Evolutionary conservation across 805 yeast genomes (phyloP).

Genomic region (Kluyveromyces siamensis): DNA sequence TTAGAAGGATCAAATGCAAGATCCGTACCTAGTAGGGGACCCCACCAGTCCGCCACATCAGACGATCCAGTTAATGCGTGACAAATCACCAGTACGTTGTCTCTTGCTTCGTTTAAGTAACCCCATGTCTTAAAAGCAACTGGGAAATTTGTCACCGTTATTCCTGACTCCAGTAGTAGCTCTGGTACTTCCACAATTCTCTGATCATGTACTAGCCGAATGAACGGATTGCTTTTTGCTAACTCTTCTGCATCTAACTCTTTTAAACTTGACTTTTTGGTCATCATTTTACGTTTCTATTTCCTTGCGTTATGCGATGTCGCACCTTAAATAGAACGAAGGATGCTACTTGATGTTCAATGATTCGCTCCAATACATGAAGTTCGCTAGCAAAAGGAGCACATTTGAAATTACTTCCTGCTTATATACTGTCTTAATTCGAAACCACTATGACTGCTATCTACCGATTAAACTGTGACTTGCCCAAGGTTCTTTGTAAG

Average conservation of each 20-base stretch:
- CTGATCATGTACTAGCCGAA: constrained; percentile 66
- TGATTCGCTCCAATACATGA: no score
- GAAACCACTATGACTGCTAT: no score
- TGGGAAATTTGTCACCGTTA: constrained; percentile 59
- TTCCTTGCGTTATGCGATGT: neutral
- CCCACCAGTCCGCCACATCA: constrained; percentile 99
- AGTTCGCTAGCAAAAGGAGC: no score
- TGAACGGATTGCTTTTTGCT: constrained; percentile 46
- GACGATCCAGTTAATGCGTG: constrained; percentile 96
- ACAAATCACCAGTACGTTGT: constrained; percentile 82
- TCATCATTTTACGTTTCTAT: neutral
- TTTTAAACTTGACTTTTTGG: constrained; percentile 6
- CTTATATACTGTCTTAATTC: no score
- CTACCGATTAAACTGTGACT: no score
- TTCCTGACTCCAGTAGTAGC: constrained; percentile 75
- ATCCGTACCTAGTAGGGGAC: constrained; percentile 79
- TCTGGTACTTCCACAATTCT: constrained; percentile 69
- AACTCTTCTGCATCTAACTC: constrained; percentile 19
- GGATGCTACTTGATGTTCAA: no score
- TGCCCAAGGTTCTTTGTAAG: no score
- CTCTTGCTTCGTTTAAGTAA: constrained; percentile 52
- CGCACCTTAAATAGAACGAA: neutral
- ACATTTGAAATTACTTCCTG: no score
- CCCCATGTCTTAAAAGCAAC: constrained; percentile 98
- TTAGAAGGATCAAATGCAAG: constrained; percentile 81